Percentiles rank a stretch among this genome's conserved stretches.
phyloP scores from a whole-genome alignment of 2,329 filamentous ascomycete species.

The Penicillium sp. region DNA sequence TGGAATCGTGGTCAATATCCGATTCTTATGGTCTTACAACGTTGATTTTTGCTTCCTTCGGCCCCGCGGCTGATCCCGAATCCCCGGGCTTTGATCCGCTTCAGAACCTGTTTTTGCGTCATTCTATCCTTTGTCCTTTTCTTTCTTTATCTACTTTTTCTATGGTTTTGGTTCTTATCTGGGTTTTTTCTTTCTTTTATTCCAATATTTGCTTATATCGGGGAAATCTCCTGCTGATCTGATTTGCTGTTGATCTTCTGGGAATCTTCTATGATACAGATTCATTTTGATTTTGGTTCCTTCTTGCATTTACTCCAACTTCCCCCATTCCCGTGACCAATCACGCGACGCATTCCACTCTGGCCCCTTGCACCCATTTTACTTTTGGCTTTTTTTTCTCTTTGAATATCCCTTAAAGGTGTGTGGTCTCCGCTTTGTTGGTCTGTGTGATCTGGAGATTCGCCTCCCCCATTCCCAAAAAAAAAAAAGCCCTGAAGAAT shows the following conservation, averaged over 20 bases:
- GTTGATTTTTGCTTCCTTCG: neutral
- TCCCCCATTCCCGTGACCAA: constrained; percentile 20
- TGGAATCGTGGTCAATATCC: constrained; percentile 1
- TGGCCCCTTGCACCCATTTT: neutral
- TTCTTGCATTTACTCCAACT: neutral
- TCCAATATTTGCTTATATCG: neutral
- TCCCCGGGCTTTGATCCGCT: neutral
- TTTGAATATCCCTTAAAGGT: neutral
- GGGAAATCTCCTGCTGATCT: neutral
- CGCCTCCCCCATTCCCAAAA: neutral
- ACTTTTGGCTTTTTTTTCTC: neutral
- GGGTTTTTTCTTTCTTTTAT: neutral
- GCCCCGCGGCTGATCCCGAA: constrained; percentile 13
- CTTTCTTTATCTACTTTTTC: neutral
- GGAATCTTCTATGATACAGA: neutral
- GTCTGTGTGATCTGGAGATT: neutral
- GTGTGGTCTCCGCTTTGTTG: neutral
- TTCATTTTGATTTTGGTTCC: neutral
- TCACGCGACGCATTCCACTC: constrained; percentile 17
- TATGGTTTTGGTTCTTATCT: neutral
- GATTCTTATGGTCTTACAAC: neutral
- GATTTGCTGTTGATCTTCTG: neutral
- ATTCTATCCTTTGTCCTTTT: neutral
- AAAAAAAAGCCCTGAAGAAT: constrained; percentile 1
- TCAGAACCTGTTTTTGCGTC: constrained; percentile 6